Percentiles rank a stretch among this genome's conserved stretches.
phyloP scores from a whole-genome alignment of 371 early-diverging fungal species.

The Actinomortierella wolfii region DNA sequence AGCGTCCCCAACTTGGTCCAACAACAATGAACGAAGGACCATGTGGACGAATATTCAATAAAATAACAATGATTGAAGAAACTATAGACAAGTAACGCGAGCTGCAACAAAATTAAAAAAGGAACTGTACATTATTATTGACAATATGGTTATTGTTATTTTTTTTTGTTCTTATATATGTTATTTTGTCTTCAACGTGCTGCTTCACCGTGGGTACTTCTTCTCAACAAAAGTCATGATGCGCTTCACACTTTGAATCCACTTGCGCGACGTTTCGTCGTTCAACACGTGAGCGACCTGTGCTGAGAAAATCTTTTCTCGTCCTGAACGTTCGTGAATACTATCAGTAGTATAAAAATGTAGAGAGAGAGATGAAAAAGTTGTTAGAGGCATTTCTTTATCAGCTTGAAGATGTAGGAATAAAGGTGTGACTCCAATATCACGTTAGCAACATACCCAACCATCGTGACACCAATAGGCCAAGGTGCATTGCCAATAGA shows the following conservation, averaged over 20 bases:
- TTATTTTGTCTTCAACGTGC: too few relatives aligned
- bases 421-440: not conserved
- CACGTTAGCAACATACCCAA: constrained; percentile 59
- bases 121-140: too few relatives aligned
- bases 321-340: constrained; percentile 96
- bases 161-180: too few relatives aligned
- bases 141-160: too few relatives aligned
- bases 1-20: too few relatives aligned
- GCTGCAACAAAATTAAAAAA: too few relatives aligned
- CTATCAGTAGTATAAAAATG: constrained; percentile 48
- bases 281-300: constrained; percentile 98
- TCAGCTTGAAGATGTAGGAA: not conserved
- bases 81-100: too few relatives aligned
- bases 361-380: not conserved
- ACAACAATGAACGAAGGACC: too few relatives aligned
- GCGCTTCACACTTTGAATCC: constrained; percentile 98
- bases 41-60: too few relatives aligned
- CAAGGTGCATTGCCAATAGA: constrained; percentile 98
- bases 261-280: constrained; percentile 95
- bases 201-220: constrained; percentile 80
- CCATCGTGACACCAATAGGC: constrained; percentile 97
- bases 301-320: constrained; percentile 93
- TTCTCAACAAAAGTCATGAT: constrained; percentile 94
- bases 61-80: too few relatives aligned
- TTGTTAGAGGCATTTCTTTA: not conserved